Evolutionary conservation across 2,329 filamentous ascomycete species (phyloP), one percentile per base, ranked within the genome.

Genomic region (Fusarium albosuccineum): DNA sequence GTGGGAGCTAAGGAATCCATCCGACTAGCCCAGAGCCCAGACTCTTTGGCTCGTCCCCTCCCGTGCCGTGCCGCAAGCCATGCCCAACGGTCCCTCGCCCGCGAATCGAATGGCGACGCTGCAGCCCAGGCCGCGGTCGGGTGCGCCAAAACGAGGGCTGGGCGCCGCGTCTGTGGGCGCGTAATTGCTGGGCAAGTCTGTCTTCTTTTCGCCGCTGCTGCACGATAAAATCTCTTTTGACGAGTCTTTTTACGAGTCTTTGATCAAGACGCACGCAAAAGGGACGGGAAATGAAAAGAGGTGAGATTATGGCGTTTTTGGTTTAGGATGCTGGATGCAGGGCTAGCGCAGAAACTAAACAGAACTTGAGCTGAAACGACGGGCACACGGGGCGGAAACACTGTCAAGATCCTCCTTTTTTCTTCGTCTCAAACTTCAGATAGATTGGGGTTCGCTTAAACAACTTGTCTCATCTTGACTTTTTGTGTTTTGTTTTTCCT

Each of bases 61-160:
- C 54, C 57, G 51, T 56, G 22, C 66, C 44, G 66, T 68, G 66
- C 66, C 66, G 66, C 62, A 68, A 56, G 59, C 58, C 41, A 52
- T 30, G 45, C 29, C 27, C 36, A 63, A 63, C 57, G 50, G 56
- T 44, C 41, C 37, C 46, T 36, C 7, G 13, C 14, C 13, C 13
- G 9, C 4, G 8, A 30, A 34, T 22, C 16, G 14, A 16, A 16
- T n/a, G 22, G n/a, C 9, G 29, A 22, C 16, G 37, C 37, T 16
- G 9, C 41, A 29, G 22, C 29, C 29, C 29, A 13, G 22, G 29
- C 11, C 37, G 49, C 10, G 16, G 41, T 54, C 22, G 57, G 50
- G 29, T 66, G 63, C 57, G 64, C 49, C 26, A 49, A 49, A 64
- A 63, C 56, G 55, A 64, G 10, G 37, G 36, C 50, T 46, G 16